Conservation (phyloP, 352 stramenopile species). For the Globisporangium splendens region DNA sequence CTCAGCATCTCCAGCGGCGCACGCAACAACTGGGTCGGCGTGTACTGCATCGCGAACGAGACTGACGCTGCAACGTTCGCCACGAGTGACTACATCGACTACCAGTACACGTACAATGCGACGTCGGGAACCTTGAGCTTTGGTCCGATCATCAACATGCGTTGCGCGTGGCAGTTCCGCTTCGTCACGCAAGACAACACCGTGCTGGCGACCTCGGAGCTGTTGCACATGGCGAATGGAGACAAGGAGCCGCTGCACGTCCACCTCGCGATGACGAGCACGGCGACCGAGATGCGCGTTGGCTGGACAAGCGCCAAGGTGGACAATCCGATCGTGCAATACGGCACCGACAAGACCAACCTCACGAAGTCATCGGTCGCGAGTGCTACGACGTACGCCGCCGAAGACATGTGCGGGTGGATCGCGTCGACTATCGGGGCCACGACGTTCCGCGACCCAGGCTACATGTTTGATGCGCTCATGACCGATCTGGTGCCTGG, state of each 20-base stretch:
- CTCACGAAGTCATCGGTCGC: conserved; percentile 4
- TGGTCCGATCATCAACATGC: conserved; percentile 19
- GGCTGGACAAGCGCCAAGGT: conserved; percentile 50
- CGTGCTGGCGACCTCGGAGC: conserved; percentile 10
- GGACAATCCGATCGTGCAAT: conserved; percentile 30
- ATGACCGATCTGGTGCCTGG: conserved; percentile 5
- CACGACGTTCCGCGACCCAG: conserved; percentile 1
- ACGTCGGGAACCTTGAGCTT: neutral
- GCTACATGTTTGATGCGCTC: conserved; percentile 1
- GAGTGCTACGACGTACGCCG: conserved; percentile 1
- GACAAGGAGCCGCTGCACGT: conserved; percentile 32
- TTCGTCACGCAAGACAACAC: conserved; percentile 9
- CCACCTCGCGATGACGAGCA: conserved; percentile 11
- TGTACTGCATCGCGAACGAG: conserved; percentile 7
- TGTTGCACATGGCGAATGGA: conserved; percentile 35
- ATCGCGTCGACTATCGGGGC: neutral
- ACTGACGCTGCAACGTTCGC: neutral
- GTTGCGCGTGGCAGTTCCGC: conserved; percentile 17
- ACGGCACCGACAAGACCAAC: conserved; percentile 20
- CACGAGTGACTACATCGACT: conserved; percentile 2
- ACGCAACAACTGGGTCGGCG: conserved; percentile 3
- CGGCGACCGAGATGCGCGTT: conserved; percentile 38
- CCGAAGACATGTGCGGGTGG: neutral
- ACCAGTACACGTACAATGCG: neutral
- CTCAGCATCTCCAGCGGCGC: neutral